These are phyloP conservation scores for Aphanocladium album DNA, from an alignment of 2,329 filamentous ascomycete genomes.

Conservation along the genomic window DNA sequence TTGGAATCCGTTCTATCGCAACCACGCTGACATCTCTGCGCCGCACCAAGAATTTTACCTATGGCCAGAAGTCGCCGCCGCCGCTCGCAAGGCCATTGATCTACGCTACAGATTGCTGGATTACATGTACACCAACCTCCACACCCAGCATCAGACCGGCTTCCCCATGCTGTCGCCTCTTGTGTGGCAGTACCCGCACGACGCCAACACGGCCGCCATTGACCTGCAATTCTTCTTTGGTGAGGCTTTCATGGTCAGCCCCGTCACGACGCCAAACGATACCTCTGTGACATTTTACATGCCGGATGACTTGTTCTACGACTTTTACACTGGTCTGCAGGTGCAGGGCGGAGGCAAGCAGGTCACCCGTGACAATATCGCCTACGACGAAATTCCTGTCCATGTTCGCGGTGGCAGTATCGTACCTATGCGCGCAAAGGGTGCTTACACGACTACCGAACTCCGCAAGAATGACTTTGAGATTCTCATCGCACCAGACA, in stretches of 20 bases:
- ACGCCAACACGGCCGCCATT: constrained; percentile 34
- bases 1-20: constrained; percentile 63
- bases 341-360: constrained; percentile 6
- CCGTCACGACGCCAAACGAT: constrained; percentile 36
- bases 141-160: constrained; percentile 53
- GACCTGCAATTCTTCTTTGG: constrained; percentile 45
- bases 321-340: constrained; percentile 37
- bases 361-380: constrained; percentile 30
- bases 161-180: constrained; percentile 61
- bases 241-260: constrained; percentile 36
- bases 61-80: constrained; percentile 55
- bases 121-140: constrained; percentile 67
- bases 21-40: constrained; percentile 48
- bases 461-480: constrained; percentile 61
- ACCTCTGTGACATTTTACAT: constrained; percentile 39
- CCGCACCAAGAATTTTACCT: constrained; percentile 59
- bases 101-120: constrained; percentile 66
- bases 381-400: constrained; percentile 51
- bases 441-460: constrained; percentile 57
- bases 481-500: constrained; percentile 58
- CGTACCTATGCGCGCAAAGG: constrained; percentile 50
- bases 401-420: constrained; percentile 60
- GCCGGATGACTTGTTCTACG: constrained; percentile 42
- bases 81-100: constrained; percentile 62
- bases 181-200: constrained; percentile 60